Evolutionary conservation across 441 rosid genomes (phyloP).

Genomic region (Iberis amara): DNA sequence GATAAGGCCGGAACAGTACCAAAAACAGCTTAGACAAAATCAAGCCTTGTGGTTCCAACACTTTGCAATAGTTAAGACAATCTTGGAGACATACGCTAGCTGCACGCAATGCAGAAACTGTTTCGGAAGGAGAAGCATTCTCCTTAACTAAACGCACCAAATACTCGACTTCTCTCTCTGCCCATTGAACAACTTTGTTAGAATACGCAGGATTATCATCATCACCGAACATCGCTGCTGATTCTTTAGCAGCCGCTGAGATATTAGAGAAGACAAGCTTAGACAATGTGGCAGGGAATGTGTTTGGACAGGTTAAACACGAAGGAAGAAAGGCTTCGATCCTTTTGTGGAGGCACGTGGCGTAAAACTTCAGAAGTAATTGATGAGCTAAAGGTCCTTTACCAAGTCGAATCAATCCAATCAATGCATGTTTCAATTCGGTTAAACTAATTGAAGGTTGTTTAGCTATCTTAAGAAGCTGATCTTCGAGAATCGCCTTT

Average conservation of each 20-base stretch:
- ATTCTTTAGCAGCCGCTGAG: constrained; percentile 59
- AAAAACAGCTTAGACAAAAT: constrained; percentile 76
- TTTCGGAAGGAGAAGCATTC: constrained; percentile 73
- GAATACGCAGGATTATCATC: constrained; percentile 85
- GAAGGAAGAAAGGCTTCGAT: constrained; percentile 69
- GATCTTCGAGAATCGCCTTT: constrained; percentile 65
- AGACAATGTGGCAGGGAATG: constrained; percentile 70
- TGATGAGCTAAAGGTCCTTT: constrained; percentile 86
- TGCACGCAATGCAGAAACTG: constrained; percentile 65
- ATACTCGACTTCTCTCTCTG: constrained; percentile 88
- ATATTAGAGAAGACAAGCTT: constrained; percentile 72
- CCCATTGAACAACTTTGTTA: constrained; percentile 87
- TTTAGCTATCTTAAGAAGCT: constrained; percentile 55
- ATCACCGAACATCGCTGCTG: constrained; percentile 73
- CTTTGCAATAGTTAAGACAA: constrained; percentile 65
- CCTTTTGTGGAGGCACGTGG: constrained; percentile 54
- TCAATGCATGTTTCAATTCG: constrained; percentile 56
- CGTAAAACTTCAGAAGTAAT: constrained; percentile 48
- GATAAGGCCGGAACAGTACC: constrained; percentile 73
- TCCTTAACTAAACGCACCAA: constrained; percentile 78
- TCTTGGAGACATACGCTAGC: constrained; percentile 74
- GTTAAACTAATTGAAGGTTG: constrained; percentile 50
- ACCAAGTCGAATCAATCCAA: constrained; percentile 68
- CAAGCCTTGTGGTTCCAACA: constrained; percentile 80
- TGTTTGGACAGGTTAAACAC: constrained; percentile 60